Conservation (phyloP, 805 yeast species). For the Diddensiella caesifluorescens region DNA sequence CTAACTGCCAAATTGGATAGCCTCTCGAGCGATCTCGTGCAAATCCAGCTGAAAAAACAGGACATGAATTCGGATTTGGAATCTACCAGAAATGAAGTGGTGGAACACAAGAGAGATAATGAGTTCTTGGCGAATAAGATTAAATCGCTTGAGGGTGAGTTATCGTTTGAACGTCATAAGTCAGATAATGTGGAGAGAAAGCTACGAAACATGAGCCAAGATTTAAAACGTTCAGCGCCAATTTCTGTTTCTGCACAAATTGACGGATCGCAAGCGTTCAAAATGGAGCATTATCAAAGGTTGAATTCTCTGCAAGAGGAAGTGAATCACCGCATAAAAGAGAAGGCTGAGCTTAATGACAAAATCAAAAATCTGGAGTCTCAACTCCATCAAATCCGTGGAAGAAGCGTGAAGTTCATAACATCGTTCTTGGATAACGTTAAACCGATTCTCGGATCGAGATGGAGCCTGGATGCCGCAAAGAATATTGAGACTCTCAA, state of each 20-base stretch:
- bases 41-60: not conserved
- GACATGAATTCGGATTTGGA: not conserved
- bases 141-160: not conserved
- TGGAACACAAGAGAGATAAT: not conserved
- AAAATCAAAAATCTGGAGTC: not conserved
- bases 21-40: not conserved
- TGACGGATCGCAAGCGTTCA: constrained; percentile 1
- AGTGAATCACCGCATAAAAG: not conserved
- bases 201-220: not conserved
- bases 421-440: not conserved
- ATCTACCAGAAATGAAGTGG: not conserved
- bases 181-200: not conserved
- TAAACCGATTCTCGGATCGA: not conserved
- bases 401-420: not conserved
- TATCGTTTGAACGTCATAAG: not conserved
- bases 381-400: not conserved
- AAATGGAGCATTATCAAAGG: not conserved
- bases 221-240: no score
- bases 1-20: not conserved
- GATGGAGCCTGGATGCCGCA: not conserved
- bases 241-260: not conserved
- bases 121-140: not conserved
- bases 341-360: not conserved
- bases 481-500: not conserved
- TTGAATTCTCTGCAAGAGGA: not conserved